Evolutionary conservation across 768 basidiomycete species (phyloP).

Genomic region (Tulasnella calospora): DNA sequence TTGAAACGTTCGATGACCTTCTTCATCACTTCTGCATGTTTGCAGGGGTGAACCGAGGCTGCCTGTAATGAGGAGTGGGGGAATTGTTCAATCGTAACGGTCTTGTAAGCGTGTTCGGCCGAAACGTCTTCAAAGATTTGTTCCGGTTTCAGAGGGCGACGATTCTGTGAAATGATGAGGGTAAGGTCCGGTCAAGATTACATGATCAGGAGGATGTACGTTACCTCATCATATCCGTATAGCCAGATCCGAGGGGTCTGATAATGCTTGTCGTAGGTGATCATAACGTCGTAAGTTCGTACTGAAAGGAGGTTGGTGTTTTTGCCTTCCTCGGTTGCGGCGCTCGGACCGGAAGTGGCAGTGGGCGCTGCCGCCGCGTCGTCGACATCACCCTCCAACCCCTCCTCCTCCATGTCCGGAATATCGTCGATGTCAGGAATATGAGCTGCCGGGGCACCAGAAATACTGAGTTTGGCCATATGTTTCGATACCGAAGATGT

Average conservation of each 20-base stretch:
- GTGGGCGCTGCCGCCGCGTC: conserved; percentile 69
- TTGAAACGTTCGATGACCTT: conserved; percentile 99
- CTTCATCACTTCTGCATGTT: conserved; percentile 99
- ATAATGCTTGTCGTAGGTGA: conserved; percentile 99
- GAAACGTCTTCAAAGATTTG: conserved; percentile 98
- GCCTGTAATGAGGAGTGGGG: conserved; percentile 85
- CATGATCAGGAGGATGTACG: conserved; percentile 26
- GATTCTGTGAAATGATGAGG: conserved; percentile 51
- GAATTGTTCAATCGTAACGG: conserved; percentile 97
- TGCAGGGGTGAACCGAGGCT: conserved; percentile 96
- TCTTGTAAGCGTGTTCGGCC: conserved; percentile 95
- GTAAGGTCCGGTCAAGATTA: not conserved
- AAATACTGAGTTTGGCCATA: conserved; percentile 22
- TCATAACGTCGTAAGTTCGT: conserved; percentile 98
- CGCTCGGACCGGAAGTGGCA: conserved; percentile 50
- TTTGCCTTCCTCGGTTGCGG: conserved; percentile 52
- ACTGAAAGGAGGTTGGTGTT: conserved; percentile 88
- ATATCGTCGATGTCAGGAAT: conserved; percentile 97
- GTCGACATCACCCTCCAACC: conserved; percentile 79
- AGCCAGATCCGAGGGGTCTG: conserved; percentile 98
- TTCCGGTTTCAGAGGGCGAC: conserved; percentile 75
- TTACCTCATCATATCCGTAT: conserved; percentile 92
- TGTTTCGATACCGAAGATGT: conserved; percentile 25
- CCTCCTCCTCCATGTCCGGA: conserved; percentile 98
- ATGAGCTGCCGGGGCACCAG: conserved; percentile 38